Evolutionary conservation across 148 eudicot genomes (phyloP), one percentile per base, ranked within the genome.

Genomic region (Cornus florida): DNA sequence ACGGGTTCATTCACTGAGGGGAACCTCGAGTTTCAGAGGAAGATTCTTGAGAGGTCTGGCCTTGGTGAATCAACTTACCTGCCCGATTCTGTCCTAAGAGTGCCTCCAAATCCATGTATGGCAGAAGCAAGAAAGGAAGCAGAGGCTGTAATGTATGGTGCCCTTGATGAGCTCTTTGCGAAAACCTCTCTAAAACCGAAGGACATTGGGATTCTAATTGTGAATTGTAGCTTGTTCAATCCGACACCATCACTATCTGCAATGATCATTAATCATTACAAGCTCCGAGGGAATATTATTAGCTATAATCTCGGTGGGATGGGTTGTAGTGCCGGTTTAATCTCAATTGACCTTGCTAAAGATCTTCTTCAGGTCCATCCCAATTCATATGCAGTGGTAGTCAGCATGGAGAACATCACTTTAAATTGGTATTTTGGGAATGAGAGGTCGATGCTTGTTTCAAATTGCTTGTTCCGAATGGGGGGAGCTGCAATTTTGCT

Each of bases 121-220:
- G 81, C 83, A 28, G 91, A 86, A 70, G 91, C 91, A 23, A 88
- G 91, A 75, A 84, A 78, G 60, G 91, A 88, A 75, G 91, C 91
- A 0, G 91, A 88, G 78, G 28, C 73, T 60, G 91, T 88, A 12
- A 88, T 88, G 91, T 88, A 67, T 80, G 91, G 91, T 39, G 91
- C 91, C 62, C 83, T 88, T 73, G 91, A 88, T 62, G 89, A 84
- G 75, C 82, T 88, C 3, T 86, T 88, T 79, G 87, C 86, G 14
- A 86, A 84, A 67, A 86, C 91, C 13, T 70, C 65, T 67, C 80
- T 88, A 57, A 88, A 88, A 12, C 91, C 91, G 8, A 88, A 88
- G 39, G 91, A 88, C 28, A 78, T 88, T 48, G 91, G 89, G 41
- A 88, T 88, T 70, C 77, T 88, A 41, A 69, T 88, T 35, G 90